Conservation (phyloP, 352 stramenopile genomes). For the Aphanomyces cochlioides region DNA sequence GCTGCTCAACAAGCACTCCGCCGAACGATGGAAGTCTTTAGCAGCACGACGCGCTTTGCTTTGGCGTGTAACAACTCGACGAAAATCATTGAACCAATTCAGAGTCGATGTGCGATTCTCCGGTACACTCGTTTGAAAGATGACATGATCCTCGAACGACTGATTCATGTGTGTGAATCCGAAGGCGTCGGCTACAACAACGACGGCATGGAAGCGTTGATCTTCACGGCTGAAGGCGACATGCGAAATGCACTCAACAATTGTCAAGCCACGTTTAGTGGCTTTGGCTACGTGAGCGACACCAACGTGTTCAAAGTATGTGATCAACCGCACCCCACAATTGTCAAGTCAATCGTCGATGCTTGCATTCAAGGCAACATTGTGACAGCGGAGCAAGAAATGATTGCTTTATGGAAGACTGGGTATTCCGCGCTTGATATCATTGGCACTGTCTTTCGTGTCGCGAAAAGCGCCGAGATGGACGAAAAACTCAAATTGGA, state of each 20-base stretch:
- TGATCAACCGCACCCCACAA: conserved; percentile 93
- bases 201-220: conserved; percentile 95
- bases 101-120: conserved; percentile 97
- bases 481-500: conserved; percentile 83
- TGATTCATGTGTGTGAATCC: conserved; percentile 91
- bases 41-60: conserved; percentile 96
- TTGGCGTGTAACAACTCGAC: conserved; percentile 98
- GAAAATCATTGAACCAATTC: conserved; percentile 99
- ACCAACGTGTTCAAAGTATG: conserved; percentile 95
- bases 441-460: conserved; percentile 97
- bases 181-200: conserved; percentile 87
- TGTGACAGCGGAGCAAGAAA: conserved; percentile 68
- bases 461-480: conserved; percentile 87
- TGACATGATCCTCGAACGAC: conserved; percentile 92
- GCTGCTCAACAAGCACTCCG: conserved; percentile 97
- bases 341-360: conserved; percentile 60
- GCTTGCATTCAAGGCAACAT: conserved; percentile 83
- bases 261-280: conserved; percentile 94
- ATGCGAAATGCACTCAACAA: conserved; percentile 99
- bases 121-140: conserved; percentile 95
- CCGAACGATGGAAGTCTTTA: conserved; percentile 99
- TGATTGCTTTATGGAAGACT: conserved; percentile 65
- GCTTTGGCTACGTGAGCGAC: conserved; percentile 95
- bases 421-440: conserved; percentile 97
- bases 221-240: conserved; percentile 99